Conservation (phyloP, 352 stramenopile genomes). For the Globisporangium cederbergense region DNA sequence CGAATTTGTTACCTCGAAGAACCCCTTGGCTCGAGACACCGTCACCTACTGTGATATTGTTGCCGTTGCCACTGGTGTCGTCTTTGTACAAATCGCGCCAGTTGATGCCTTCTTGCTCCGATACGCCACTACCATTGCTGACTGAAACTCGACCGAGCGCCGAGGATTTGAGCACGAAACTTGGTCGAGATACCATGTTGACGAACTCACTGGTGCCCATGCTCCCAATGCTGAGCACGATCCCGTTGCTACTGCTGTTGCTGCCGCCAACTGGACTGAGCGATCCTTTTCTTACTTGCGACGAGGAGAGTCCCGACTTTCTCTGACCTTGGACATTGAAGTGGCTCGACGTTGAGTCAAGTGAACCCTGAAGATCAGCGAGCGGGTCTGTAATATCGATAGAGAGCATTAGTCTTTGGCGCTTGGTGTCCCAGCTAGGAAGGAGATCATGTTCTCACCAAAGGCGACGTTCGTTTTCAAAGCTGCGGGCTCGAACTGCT, state of each 20-base stretch:
- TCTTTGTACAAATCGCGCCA: slow-evolving; percentile 10
- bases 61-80: neutral
- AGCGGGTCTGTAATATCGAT: neutral
- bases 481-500: neutral
- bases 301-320: neutral
- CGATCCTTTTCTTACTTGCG: neutral
- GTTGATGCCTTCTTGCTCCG: neutral
- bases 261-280: slow-evolving; percentile 15
- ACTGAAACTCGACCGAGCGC: neutral
- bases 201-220: slow-evolving; percentile 24
- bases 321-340: neutral
- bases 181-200: slow-evolving; percentile 24
- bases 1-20: slow-evolving; percentile 8
- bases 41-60: too few relatives aligned
- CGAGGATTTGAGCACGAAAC: slow-evolving; percentile 11
- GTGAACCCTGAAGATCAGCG: neutral
- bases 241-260: slow-evolving; percentile 14
- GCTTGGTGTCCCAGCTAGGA: too few relatives aligned
- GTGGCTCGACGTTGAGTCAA: neutral
- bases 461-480: slow-evolving; percentile 4
- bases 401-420: too few relatives aligned
- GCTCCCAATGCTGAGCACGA: slow-evolving; percentile 28
- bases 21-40: neutral
- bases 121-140: neutral
- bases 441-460: neutral